Evolutionary conservation across 2,329 filamentous ascomycete genomes (phyloP), one percentile per base, ranked within the genome.

Genomic region (Penicillium rolfsii): DNA sequence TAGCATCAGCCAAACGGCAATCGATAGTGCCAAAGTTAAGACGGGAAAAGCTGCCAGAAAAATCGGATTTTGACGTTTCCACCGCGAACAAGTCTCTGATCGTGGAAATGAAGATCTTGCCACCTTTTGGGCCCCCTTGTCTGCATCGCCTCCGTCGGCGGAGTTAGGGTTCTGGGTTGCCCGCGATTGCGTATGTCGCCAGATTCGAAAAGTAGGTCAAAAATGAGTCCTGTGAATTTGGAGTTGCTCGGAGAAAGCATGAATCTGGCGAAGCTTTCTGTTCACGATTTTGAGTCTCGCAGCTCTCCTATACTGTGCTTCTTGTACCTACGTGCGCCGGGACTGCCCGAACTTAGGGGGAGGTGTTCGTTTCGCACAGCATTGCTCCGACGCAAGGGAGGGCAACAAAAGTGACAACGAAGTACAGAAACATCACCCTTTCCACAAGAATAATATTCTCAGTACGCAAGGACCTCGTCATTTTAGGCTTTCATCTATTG

Each of bases 301-400:
- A 26, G 24, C 24, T 28, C 26, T 19, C 9, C 28, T 30, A n/a
- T 36, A 6, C 45, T 11, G 35, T 30, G 58, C 57, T 64, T 64
- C 57, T 59, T 16, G 43, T 55, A 35, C 45, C 24, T 22, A 46
- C 22, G 40, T 45, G 33, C 33, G 41, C 41, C 33, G 36, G 19
- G 38, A 26, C 48, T 56, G 48, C 46, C 57, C 40, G 35, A 58
- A 33, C 22, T 53, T 57, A 55, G 59, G 58, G 58, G 52, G 55
- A 61, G 50, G 33, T 59, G 59, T 63, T 59, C 33, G 41, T 58
- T 58, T 55, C 19, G 58, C 38, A 24, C 48, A 53, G 54, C 67
- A 69, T 69, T 58, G 53, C 62, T 68, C 66, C 60, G 65, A 69
- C 52, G 67, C 67, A 69, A 69, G 67, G 67, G 67, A 63, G 16